These are phyloP conservation scores for Thelonectria discophora DNA, from an alignment of 2,329 filamentous ascomycete genomes.

Conservation along the genomic window DNA sequence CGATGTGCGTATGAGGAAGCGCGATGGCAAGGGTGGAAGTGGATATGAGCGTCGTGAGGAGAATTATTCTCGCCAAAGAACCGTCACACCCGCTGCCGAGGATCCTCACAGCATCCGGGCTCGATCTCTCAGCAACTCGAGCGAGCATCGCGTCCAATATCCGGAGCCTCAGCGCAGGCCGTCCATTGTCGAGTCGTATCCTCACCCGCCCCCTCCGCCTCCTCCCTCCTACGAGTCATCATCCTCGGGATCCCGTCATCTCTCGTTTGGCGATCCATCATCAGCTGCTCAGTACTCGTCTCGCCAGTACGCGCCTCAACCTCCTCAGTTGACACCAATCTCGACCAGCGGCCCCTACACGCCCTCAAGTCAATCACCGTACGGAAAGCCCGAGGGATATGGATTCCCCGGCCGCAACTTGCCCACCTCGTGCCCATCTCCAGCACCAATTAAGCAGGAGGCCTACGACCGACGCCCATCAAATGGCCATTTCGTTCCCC, in stretches of 20 bases:
- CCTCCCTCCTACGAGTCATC: conserved; percentile 48
- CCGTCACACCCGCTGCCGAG: conserved; percentile 48
- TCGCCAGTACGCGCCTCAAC: conserved; percentile 51
- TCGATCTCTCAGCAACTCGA: conserved; percentile 69
- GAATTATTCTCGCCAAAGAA: conserved; percentile 58
- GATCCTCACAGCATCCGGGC: conserved; percentile 54
- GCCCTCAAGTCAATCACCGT: conserved; percentile 52
- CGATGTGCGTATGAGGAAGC: conserved; percentile 90
- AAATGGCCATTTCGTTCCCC: conserved; percentile 50
- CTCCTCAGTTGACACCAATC: conserved; percentile 47
- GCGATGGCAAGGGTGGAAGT: conserved; percentile 71
- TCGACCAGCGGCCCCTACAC: conserved; percentile 48
- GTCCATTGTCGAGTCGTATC: conserved; percentile 58
- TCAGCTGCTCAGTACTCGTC: conserved; percentile 46
- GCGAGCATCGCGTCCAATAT: conserved; percentile 57
- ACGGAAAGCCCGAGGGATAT: conserved; percentile 52
- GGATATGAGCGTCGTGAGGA: conserved; percentile 70
- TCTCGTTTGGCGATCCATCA: conserved; percentile 48
- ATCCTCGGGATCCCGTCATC: conserved; percentile 43
- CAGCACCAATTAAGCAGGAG: conserved; percentile 45
- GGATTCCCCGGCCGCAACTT: conserved; percentile 42
- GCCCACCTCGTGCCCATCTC: conserved; percentile 45
- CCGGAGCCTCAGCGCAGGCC: conserved; percentile 55
- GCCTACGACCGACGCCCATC: conserved; percentile 50
- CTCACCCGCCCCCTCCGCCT: conserved; percentile 46